These are phyloP conservation scores for Pisolithus thermaeus DNA, from an alignment of 1,284 basidiomycete genomes.

Conservation along the genomic window DNA sequence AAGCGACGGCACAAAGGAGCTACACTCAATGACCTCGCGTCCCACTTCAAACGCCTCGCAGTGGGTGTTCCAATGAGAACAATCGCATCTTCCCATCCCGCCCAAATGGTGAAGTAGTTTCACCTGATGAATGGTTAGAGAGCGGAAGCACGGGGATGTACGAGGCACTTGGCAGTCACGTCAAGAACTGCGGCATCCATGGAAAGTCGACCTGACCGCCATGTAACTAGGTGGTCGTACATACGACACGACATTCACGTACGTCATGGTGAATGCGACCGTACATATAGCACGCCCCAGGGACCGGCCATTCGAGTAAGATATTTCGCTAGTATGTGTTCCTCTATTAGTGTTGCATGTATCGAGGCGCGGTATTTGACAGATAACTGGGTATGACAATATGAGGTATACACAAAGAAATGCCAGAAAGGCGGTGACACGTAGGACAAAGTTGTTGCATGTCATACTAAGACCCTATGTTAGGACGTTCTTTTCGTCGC, in stretches of 20 bases:
- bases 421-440: background rate
- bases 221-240: background rate
- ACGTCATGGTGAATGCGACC: too few species aligned
- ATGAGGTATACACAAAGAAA: background rate
- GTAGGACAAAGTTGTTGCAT: background rate
- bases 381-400: background rate
- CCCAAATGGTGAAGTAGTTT: slow-evolving; percentile 32
- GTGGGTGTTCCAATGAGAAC: slow-evolving; percentile 59
- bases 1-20: slow-evolving; percentile 33
- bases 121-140: slow-evolving; percentile 51
- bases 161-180: slow-evolving; percentile 20
- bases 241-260: too few species aligned
- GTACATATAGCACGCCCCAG: background rate
- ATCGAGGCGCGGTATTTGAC: background rate
- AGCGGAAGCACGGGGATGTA: slow-evolving; percentile 42
- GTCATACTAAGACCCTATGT: background rate
- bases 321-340: too few species aligned
- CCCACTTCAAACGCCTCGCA: slow-evolving; percentile 46
- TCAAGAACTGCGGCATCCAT: background rate
- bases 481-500: background rate
- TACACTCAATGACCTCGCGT: slow-evolving; percentile 53
- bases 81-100: slow-evolving; percentile 43
- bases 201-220: too few species aligned
- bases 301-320: background rate
- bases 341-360: too few species aligned